Conservation (phyloP, 768 basidiomycete species). For the Termitomyces bulborhizus region DNA sequence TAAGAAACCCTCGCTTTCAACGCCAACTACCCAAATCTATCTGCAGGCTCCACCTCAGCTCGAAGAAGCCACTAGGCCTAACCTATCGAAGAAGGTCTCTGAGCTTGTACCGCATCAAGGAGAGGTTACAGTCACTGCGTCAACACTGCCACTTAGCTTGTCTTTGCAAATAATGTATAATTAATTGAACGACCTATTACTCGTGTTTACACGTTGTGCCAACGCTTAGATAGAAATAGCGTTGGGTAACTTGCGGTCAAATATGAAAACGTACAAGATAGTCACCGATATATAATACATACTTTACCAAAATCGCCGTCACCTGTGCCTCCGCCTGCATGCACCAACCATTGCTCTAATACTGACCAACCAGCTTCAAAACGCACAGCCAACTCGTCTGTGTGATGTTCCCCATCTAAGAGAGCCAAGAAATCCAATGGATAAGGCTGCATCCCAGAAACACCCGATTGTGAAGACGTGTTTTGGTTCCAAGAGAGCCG, state of each 20-base stretch:
- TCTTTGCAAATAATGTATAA: conserved; percentile 58
- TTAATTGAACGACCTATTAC: conserved; percentile 3
- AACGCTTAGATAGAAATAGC: background rate
- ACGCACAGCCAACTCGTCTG: conserved; percentile 80
- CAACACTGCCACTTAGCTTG: conserved; percentile 81
- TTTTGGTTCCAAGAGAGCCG: conserved; percentile 11
- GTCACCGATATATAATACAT: conserved; percentile 70
- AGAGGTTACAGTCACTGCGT: conserved; percentile 85
- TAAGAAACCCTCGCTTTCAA: conserved; percentile 90
- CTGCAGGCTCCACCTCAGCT: conserved; percentile 92
- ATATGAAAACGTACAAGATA: background rate
- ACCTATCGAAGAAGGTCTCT: conserved; percentile 78
- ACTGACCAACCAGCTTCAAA: conserved; percentile 84
- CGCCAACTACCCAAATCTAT: conserved; percentile 73
- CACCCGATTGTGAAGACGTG: conserved; percentile 15
- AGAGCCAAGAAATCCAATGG: conserved; percentile 53
- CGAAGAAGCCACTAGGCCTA: conserved; percentile 83
- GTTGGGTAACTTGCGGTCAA: background rate
- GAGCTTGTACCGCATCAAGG: conserved; percentile 76
- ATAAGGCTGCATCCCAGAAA: conserved; percentile 22
- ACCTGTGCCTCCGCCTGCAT: conserved; percentile 54
- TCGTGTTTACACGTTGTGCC: background rate
- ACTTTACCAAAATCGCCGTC: conserved; percentile 70
- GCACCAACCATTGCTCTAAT: conserved; percentile 65
- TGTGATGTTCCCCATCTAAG: conserved; percentile 87